Base-by-base conservation (phyloP, 148 eudicot genomes). In the Rhododendron vialii region DNA sequence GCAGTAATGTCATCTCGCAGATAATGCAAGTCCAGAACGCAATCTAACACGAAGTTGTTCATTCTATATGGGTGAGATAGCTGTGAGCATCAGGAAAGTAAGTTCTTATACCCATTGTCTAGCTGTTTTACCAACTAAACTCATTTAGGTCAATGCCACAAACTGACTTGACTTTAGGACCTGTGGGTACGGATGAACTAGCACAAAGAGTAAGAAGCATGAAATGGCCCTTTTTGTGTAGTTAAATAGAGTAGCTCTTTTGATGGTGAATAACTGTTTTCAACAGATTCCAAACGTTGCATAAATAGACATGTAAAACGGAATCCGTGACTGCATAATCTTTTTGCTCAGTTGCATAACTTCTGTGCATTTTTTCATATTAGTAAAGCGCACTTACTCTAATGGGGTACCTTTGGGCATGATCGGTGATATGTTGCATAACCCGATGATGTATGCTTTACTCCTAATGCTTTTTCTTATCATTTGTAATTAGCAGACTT, bases 81-180 rank as follows among this genome's bases (percentile, higher is more conserved):
- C 98, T 85, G 91, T 93, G 95, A 94, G 95, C 90, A 90, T 96
- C 86, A 88, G 87, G 88, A 95, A 94, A 95, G 99, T 95, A 90
- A 86, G 86, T 87, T 82, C 55, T 59, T 80, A 24, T 41, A 84
- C 26, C 51, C 20, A 24, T 45, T 84, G 69, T 28, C 14, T 85
- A 15, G 74, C 59, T 50, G n/a, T 77, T 77, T 51, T 59, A 63
- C 51, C 12, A 12, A 82, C 51, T 63, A 22, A 38, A 61, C 11
- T 82, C 20, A 38, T 82, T 82, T 41, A 41, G 45, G 45, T 41
- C 45, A 5, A 41, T 41, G 45, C 45, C 8, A 41, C 45, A 41
- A 41, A 41, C 45, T 41, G 45, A 41, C 45, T 41, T 78, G 20
- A 78, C 28, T 78, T 78, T 43, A 38, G 53, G 20, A 63, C 26